Conservation (phyloP, 768 basidiomycete species). For the Agrocybe praecox region DNA sequence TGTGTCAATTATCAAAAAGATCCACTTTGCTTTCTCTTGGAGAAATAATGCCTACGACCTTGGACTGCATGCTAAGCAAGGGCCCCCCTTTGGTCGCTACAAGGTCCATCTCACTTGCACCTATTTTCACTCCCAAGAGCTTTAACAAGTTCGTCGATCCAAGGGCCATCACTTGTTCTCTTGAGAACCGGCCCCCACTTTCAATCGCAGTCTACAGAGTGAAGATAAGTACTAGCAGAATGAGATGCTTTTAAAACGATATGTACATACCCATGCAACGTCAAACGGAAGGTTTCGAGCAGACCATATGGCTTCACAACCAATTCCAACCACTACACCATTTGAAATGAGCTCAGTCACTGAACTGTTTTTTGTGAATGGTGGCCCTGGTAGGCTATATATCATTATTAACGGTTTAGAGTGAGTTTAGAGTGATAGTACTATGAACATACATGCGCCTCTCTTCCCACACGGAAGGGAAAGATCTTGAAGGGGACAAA, state of each 20-base stretch:
- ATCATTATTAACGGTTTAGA: background rate
- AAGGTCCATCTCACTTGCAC: constrained; percentile 47
- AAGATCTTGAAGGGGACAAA: constrained; percentile 60
- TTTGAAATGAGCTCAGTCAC: constrained; percentile 65
- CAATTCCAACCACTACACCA: constrained; percentile 75
- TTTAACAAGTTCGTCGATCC: constrained; percentile 49
- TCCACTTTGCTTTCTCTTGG: constrained; percentile 42
- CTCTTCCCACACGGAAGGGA: constrained; percentile 74
- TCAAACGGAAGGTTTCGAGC: constrained; percentile 82
- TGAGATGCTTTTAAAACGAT: background rate
- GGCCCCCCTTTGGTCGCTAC: constrained; percentile 61
- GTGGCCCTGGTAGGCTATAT: constrained; percentile 66
- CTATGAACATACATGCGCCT: constrained; percentile 50
- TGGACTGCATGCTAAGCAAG: constrained; percentile 45
- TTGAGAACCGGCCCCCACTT: constrained; percentile 38
- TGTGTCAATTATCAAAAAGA: constrained; percentile 20
- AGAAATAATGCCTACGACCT: constrained; percentile 58
- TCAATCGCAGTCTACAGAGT: constrained; percentile 44
- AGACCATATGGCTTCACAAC: constrained; percentile 64
- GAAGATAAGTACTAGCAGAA: constrained; percentile 1
- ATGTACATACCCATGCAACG: constrained; percentile 67
- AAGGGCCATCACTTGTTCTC: constrained; percentile 45
- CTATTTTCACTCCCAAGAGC: constrained; percentile 36
- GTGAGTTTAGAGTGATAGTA: background rate
- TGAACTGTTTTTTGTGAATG: constrained; percentile 55